Evolutionary conservation across 805 yeast genomes (phyloP).

Genomic region (Saccharomycopsis olivae): DNA sequence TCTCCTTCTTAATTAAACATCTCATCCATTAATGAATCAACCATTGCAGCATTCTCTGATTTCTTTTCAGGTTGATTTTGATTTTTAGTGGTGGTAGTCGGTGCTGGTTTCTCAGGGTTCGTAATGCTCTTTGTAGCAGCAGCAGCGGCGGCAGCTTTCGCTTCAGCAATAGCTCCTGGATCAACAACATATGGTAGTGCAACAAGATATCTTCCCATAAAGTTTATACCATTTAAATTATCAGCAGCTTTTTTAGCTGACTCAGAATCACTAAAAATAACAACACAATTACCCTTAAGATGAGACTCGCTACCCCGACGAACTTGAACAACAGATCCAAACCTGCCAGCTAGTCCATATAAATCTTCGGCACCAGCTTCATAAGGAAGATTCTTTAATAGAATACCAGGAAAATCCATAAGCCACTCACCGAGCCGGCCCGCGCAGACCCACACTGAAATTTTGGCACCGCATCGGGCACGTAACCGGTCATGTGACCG

Average conservation of each 20-base stretch:
- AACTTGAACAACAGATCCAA: slow-evolving; percentile 29
- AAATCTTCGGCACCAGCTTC: slow-evolving; percentile 25
- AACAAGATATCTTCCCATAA: slow-evolving; percentile 31
- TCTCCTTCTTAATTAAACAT: too few species aligned
- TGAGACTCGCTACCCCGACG: slow-evolving; percentile 20
- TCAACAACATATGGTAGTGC: slow-evolving; percentile 27
- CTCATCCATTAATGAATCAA: too few species aligned
- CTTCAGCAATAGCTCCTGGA: slow-evolving; percentile 20
- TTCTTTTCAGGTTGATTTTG: too few species aligned
- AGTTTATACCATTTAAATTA: slow-evolving; percentile 32
- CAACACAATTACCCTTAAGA: slow-evolving; percentile 28
- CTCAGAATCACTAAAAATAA: slow-evolving; percentile 25
- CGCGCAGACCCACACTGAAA: too few species aligned
- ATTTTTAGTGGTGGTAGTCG: too few species aligned
- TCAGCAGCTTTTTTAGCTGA: slow-evolving; percentile 27
- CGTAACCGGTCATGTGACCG: too few species aligned
- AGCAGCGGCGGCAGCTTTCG: too few species aligned
- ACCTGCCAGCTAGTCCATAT: slow-evolving; percentile 27
- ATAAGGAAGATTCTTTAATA: slow-evolving; percentile 32
- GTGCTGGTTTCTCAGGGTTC: too few species aligned
- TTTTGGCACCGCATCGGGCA: too few species aligned
- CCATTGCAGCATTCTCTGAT: too few species aligned
- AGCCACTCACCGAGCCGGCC: too few species aligned
- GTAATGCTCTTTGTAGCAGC: too few species aligned
- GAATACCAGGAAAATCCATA: slow-evolving; percentile 21